Evolutionary conservation across 2,329 filamentous ascomycete species (phyloP).

Genomic region (Pleoardoris graminearum): DNA sequence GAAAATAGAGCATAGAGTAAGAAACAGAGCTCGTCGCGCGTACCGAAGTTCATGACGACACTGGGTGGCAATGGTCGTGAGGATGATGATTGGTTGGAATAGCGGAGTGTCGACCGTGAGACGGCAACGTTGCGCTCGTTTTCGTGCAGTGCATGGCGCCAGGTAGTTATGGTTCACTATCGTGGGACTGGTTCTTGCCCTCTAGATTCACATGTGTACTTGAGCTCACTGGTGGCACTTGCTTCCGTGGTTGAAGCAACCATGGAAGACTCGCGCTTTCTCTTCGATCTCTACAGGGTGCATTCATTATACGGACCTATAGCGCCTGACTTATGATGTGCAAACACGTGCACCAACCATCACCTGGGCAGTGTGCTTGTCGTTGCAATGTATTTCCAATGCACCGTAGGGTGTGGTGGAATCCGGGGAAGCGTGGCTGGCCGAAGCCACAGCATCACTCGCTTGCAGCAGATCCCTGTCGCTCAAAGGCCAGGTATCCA

Average conservation of each 20-base stretch:
- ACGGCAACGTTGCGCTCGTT: background rate
- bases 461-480: conserved; percentile 5
- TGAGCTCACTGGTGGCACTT: background rate
- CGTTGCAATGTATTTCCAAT: no score
- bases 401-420: background rate
- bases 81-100: conserved; percentile 1
- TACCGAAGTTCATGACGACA: conserved; percentile 33
- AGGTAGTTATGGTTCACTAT: background rate
- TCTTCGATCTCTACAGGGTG: no score
- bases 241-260: no score
- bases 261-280: no score
- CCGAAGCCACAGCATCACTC: background rate
- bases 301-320: no score
- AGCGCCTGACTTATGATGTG: no score
- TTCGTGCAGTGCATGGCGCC: background rate
- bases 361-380: no score
- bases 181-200: background rate
- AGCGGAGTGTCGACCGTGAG: background rate
- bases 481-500: conserved; percentile 7
- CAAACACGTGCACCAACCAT: no score
- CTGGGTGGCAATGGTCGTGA: conserved; percentile 11
- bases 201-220: no score
- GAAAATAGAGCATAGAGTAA: conserved; percentile 33
- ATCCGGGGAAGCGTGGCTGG: background rate
- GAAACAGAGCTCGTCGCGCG: conserved; percentile 27